phyloP scores from a whole-genome alignment of 257 asterid genomes.

The Salvia hispanica region DNA sequence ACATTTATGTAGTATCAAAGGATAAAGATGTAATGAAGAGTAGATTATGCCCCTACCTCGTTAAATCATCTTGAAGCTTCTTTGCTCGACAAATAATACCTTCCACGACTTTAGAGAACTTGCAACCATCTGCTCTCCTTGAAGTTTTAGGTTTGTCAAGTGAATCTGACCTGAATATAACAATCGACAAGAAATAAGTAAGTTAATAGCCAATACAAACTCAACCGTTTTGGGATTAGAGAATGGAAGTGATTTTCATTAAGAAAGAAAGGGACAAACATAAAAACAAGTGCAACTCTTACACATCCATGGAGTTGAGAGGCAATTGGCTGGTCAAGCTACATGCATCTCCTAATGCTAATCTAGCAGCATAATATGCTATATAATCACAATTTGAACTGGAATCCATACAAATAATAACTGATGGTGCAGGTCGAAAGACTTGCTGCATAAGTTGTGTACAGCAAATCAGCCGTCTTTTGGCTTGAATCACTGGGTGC shows the following conservation, averaged over 20 bases:
- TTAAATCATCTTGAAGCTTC: constrained; percentile 48
- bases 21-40: neutral
- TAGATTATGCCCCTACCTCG: constrained; percentile 42
- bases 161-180: constrained; percentile 40
- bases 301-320: constrained; percentile 38
- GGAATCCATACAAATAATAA: constrained; percentile 52
- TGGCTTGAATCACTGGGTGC: constrained; percentile 44
- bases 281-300: constrained; percentile 25
- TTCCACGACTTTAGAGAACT: constrained; percentile 47
- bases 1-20: constrained; percentile 8
- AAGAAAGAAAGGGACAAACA: constrained; percentile 8
- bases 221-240: neutral
- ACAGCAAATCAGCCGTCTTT: constrained; percentile 55
- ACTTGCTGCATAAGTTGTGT: constrained; percentile 64
- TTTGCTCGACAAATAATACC: constrained; percentile 43
- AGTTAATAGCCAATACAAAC: neutral
- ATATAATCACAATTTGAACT: constrained; percentile 48
- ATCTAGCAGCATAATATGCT: constrained; percentile 57
- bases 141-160: constrained; percentile 38
- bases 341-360: constrained; percentile 71
- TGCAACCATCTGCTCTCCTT: constrained; percentile 34
- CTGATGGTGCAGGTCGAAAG: constrained; percentile 53
- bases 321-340: constrained; percentile 36
- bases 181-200: constrained; percentile 14
- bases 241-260: constrained; percentile 13